These are phyloP conservation scores for Pythium rhizo-oryzae DNA, from an alignment of 352 stramenopile genomes.

Conservation along the genomic window DNA sequence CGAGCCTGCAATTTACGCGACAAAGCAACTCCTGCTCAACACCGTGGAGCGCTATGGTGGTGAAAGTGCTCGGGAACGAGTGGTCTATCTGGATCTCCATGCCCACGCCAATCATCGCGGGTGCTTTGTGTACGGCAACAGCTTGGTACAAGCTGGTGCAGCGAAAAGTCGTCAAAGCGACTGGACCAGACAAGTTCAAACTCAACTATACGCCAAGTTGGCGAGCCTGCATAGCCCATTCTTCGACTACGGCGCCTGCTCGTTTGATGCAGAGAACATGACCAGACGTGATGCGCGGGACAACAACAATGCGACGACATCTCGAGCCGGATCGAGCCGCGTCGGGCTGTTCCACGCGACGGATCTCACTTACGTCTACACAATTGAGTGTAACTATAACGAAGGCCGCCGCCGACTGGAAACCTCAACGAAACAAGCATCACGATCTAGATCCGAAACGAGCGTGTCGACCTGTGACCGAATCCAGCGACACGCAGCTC, in stretches of 20 bases:
- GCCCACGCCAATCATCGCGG: constrained; percentile 88
- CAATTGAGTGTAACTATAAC: constrained; percentile 94
- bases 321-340: constrained; percentile 69
- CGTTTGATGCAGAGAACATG: constrained; percentile 88
- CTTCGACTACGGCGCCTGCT: constrained; percentile 88
- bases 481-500: constrained; percentile 12
- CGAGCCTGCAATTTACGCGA: constrained; percentile 73
- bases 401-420: constrained; percentile 52
- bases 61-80: constrained; percentile 27
- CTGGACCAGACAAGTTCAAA: constrained; percentile 62
- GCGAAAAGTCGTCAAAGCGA: constrained; percentile 18
- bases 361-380: constrained; percentile 84
- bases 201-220: constrained; percentile 81
- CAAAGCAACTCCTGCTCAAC: constrained; percentile 53
- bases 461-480: constrained; percentile 17
- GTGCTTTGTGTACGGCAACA: constrained; percentile 93
- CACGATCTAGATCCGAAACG: neutral
- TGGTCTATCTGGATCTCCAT: constrained; percentile 91
- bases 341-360: constrained; percentile 77
- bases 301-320: constrained; percentile 57
- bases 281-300: constrained; percentile 52
- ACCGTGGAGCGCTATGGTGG: constrained; percentile 35
- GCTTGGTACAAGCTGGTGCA: constrained; percentile 38
- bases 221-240: constrained; percentile 70
- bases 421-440: constrained; percentile 25